These are phyloP conservation scores for Penicillium sp. DNA, from an alignment of 2,329 filamentous ascomycete genomes.

Conservation along the genomic window DNA sequence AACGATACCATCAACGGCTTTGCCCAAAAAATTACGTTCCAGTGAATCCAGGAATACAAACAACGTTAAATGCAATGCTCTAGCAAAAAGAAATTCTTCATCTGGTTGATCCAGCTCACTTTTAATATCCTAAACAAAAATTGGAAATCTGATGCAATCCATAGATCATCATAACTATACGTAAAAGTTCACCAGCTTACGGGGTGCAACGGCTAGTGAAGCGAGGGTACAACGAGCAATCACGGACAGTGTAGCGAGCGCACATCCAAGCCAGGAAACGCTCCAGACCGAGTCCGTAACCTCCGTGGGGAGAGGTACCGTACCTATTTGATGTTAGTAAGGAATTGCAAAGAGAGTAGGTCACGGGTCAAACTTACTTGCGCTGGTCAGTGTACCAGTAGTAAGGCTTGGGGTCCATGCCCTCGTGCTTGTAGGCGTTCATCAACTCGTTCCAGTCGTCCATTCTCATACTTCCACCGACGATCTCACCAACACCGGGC, in stretches of 20 bases:
- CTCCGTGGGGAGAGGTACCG: constrained; percentile 86
- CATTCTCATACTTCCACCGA: constrained; percentile 96
- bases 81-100: neutral
- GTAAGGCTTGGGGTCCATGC: constrained; percentile 80
- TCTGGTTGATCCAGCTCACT: neutral
- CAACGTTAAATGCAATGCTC: neutral
- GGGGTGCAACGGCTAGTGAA: constrained; percentile 54
- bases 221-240: constrained; percentile 54
- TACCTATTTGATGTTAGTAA: constrained; percentile 57
- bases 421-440: constrained; percentile 81
- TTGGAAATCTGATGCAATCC: constrained; percentile 4
- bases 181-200: constrained; percentile 25
- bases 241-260: constrained; percentile 64
- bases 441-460: constrained; percentile 86
- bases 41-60: neutral
- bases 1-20: too few relatives aligned
- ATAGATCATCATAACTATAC: constrained; percentile 11
- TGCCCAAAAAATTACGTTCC: neutral
- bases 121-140: neutral
- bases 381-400: constrained; percentile 99
- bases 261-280: constrained; percentile 71
- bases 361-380: constrained; percentile 63
- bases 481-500: constrained; percentile 96
- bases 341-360: neutral
- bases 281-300: constrained; percentile 90